These are phyloP conservation scores for Exophiala viscosa DNA, from an alignment of 2,329 filamentous ascomycete species.

Conservation along the genomic window DNA sequence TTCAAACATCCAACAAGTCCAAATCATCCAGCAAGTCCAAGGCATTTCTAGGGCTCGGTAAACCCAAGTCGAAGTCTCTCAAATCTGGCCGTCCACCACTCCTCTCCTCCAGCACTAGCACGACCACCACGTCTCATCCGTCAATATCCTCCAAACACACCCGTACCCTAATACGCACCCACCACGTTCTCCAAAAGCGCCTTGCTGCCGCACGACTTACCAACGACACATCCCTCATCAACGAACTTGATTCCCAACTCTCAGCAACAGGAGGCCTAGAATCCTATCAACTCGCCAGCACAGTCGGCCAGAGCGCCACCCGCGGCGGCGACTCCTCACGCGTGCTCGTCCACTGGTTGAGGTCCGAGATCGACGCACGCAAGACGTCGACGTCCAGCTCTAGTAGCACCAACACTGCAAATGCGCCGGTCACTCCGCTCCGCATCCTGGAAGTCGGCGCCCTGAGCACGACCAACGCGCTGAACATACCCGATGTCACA, in stretches of 20 bases:
- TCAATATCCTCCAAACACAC: slow-evolving; percentile 48
- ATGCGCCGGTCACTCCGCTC: slow-evolving; percentile 34
- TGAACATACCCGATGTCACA: slow-evolving; percentile 54
- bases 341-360: slow-evolving; percentile 58
- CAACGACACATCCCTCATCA: slow-evolving; percentile 39
- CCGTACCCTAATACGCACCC: slow-evolving; percentile 55
- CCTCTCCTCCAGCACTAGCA: background rate
- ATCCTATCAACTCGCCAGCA: slow-evolving; percentile 60
- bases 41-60: background rate
- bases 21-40: too few species aligned
- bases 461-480: slow-evolving; percentile 76
- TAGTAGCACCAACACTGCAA: background rate
- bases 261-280: slow-evolving; percentile 56
- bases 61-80: slow-evolving; percentile 6
- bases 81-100: slow-evolving; percentile 21
- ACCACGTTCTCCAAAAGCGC: slow-evolving; percentile 59
- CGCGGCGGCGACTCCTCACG: slow-evolving; percentile 63
- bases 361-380: slow-evolving; percentile 14
- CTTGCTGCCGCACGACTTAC: slow-evolving; percentile 51
- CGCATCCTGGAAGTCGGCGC: slow-evolving; percentile 85
- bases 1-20: too few species aligned
- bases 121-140: slow-evolving; percentile 1
- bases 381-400: background rate
- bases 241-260: slow-evolving; percentile 48
- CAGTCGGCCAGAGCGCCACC: slow-evolving; percentile 57